Evolutionary conservation across 768 basidiomycete genomes (phyloP), one percentile per base, ranked within the genome.

Genomic region (Exidia glandulosa): DNA sequence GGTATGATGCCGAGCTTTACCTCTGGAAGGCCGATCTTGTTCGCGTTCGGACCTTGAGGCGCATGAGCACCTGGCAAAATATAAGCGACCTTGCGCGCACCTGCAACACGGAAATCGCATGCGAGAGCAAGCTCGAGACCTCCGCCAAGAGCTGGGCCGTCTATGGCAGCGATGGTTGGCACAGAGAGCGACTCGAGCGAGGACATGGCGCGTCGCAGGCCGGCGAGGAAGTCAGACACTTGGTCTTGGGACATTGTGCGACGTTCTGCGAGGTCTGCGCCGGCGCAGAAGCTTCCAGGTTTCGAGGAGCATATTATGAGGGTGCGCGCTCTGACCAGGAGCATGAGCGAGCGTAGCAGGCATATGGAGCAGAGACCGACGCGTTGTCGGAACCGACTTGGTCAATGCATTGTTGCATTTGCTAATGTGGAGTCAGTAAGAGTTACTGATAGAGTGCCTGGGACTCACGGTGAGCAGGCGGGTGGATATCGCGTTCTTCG

Each of bases 61-160:
- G 5, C 16, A 14, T 45, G 19, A 45, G 41, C 23, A 45, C 19
- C 5, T 2, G 6, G 41, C 9, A 19, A 13, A n/a, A n/a, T n/a
- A n/a, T n/a, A 12, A 56, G 1, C 31, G 16, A 32, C 54, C 16
- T n/a, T 58, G 32, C 29, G 47, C 77, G 60, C 71, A 92, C 93
- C 90, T 61, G 88, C 93, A 30, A 95, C 85, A 33, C 94, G 82
- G 66, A 97, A 72, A 75, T 97, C 94, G 72, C 92, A 95, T 2
- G 90, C 87, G 58, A 97, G 78, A 60, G 86, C 80, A 60, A 96
- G 72, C 71, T 97, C 94, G 31, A 94, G 77, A 2, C 94, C 94
- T n/a, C 94, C 94, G 10, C 94, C 94, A 0, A 97, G 77, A 9
- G 94, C 94, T 23, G 90, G 90, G 0, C 94, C 94, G 68, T 96